Evolutionary conservation across 2,329 filamentous ascomycete genomes (phyloP), one percentile per base, ranked within the genome.

Genomic region (Thermochaetoides dissita): DNA sequence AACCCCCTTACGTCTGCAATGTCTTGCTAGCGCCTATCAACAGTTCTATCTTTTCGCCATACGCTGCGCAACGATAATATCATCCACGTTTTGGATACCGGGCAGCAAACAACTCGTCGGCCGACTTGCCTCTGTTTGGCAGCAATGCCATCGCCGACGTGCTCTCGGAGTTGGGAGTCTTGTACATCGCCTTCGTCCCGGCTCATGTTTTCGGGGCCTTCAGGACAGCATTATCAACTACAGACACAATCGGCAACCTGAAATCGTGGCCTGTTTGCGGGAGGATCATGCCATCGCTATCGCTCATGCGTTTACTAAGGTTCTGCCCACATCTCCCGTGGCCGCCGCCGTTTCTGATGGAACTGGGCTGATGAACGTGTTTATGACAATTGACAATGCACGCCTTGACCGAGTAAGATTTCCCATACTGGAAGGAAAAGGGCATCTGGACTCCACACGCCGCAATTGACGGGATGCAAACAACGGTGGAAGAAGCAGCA

Each of bases 181-280:
- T 24, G 2, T 39, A 39, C 38, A 29, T 39, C 12, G 38, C 38
- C 12, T 33, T 39, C 12, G 31, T 39, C 31, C 38, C 11, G 38
- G 38, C 12, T 39, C 38, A 8, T 34, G 31, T 11, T 39, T 39
- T 30, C 38, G 38, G 6, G 38, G 38, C 12, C 32, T 39, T n/a
- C 38, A 39, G 17, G 32, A 39, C 17, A 39, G 38, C 30, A 34
- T 39, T 24, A 33, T 39, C 31, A 39, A 39, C 11, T 39, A 34
- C 38, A 31, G 24, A 10, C 10, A 10, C 9, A 29, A 34, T 24
- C 12, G 12, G 2, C 34, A 31, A n/a, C 38, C 38, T 3, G 32
- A 39, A 24, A 34, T 39, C 11, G 30, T 39, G 10, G 12, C 24
- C 17, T 39, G 38, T 8, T 24, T 39, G 3, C 38, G 30, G 12